Conservation (phyloP, 352 stramenopile species). For the Thalassiosira oceanica region DNA sequence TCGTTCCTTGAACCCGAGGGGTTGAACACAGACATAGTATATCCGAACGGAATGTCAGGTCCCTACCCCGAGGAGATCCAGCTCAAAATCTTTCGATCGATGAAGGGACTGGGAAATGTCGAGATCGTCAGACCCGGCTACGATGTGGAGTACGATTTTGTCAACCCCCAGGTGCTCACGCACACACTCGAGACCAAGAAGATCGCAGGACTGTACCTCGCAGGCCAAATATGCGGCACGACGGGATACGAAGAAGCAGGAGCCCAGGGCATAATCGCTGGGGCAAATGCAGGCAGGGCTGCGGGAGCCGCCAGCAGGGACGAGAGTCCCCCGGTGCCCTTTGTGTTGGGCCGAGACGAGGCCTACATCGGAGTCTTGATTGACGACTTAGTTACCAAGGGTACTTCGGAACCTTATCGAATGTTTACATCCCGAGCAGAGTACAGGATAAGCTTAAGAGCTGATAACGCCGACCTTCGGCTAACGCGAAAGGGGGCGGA, state of each 20-base stretch:
- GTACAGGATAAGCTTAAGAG: constrained; percentile 84
- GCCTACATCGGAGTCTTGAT: constrained; percentile 98
- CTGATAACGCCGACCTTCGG: constrained; percentile 96
- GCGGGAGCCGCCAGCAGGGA: constrained; percentile 59
- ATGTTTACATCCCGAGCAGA: constrained; percentile 98
- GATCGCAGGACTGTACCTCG: constrained; percentile 90
- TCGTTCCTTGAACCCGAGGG: constrained; percentile 98
- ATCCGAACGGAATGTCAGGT: constrained; percentile 94
- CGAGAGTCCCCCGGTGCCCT: constrained; percentile 54
- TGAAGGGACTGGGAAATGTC: constrained; percentile 93
- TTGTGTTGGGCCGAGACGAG: constrained; percentile 88
- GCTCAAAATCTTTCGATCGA: constrained; percentile 90
- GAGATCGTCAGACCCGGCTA: constrained; percentile 95
- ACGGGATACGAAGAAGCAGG: constrained; percentile 99
- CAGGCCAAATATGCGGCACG: constrained; percentile 98
- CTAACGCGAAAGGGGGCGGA: constrained; percentile 92
- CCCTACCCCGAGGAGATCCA: constrained; percentile 92
- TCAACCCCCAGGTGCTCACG: constrained; percentile 91
- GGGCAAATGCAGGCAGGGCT: constrained; percentile 90
- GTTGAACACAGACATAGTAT: constrained; percentile 94
- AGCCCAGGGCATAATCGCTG: constrained; percentile 95
- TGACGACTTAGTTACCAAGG: constrained; percentile 96
- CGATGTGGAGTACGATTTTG: constrained; percentile 99
- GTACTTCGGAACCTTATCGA: constrained; percentile 95
- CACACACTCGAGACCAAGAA: constrained; percentile 94